Base-by-base conservation (phyloP, 2,329 filamentous ascomycete genomes). In the Pyrenochaeta sp. region DNA sequence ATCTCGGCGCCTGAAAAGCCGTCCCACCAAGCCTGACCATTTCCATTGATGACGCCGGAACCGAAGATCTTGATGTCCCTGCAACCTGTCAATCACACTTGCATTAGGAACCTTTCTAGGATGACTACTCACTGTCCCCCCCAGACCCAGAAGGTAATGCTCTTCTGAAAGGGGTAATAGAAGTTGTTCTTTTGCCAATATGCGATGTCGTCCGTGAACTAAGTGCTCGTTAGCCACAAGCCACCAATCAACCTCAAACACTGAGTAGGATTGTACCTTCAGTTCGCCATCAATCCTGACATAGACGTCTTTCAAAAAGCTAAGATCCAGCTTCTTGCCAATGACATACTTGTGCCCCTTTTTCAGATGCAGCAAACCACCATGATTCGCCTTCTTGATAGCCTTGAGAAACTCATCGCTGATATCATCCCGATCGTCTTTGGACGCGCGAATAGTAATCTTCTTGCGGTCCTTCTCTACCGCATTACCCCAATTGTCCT, bases 81-180 rank as follows among this genome's bases (percentile, higher is more conserved):
- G 14, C 10, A 14, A 10, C 7, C 4, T 3, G 24, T 35, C 15
- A 18, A 64, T 32, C 58, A 37, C 17, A 39, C 11, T 14, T 9
- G 18, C 15, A 8, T 13, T n/a, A 2, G 9, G 9, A 21, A 24
- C 9, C 24, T 7, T 8, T 19, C 3, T 14, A 7, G 31, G 9
- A 21, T 17, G 4, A 22, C 10, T 3, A 53, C 61, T 44, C 37
- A 61, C 49, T 80, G 76, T 8, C 83, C 83, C 41, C 82, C 82
- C 82, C 82, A 86, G 36, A 83, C 80, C 79, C 81, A 85, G 58
- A 85, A 85, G 42, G 81, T 81, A 41, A 85, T 80, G 3, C 77
- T 82, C 50, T 77, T 77, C 44, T 80, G 77, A 60, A 79, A 80
- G 7, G 68, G 67, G 39, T 79, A 77, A 48, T 74, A 78, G 60